phyloP scores from a whole-genome alignment of 805 yeast genomes.

The Kurtzmaniella cleridarum region DNA sequence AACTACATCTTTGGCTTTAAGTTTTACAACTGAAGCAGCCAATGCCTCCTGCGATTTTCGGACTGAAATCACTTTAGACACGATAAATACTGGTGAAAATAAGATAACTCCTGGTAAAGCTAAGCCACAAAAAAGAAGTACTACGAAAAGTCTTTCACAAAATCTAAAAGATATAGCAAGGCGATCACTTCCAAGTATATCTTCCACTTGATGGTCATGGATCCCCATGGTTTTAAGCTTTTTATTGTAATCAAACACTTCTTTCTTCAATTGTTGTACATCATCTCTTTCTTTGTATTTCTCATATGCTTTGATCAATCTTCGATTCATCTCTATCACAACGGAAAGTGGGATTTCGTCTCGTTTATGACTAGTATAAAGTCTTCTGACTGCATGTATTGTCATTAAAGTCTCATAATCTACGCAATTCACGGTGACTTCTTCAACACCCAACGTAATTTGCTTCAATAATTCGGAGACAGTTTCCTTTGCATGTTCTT shows the following conservation, averaged over 20 bases:
- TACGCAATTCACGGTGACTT: conserved; percentile 35
- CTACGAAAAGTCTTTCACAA: conserved; percentile 19
- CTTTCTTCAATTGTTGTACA: conserved; percentile 21
- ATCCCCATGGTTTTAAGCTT: conserved; percentile 26
- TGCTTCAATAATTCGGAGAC: conserved; percentile 22
- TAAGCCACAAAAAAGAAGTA: conserved; percentile 24
- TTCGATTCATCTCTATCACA: conserved; percentile 38
- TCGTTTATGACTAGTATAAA: conserved; percentile 30
- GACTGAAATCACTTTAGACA: conserved; percentile 26
- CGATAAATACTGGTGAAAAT: conserved; percentile 36
- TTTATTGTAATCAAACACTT: conserved; percentile 30
- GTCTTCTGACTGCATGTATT: conserved; percentile 37
- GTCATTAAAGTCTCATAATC: conserved; percentile 40
- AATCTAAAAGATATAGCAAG: conserved; percentile 19
- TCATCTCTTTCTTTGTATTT: conserved; percentile 29
- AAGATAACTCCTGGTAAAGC: conserved; percentile 34
- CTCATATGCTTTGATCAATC: conserved; percentile 33
- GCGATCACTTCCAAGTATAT: conserved; percentile 18
- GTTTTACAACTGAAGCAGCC: conserved; percentile 33
- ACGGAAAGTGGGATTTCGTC: conserved; percentile 33
- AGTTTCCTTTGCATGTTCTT: conserved; percentile 18
- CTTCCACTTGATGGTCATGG: conserved; percentile 38
- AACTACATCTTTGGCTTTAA: conserved; percentile 37
- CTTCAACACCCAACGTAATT: conserved; percentile 30
- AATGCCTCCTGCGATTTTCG: conserved; percentile 34